A percentile compares a stretch with the other conserved stretches of the same genome.
Evolutionary conservation across 2,329 filamentous ascomycete genomes (phyloP).

Genomic region (Scytalidium lignicola): DNA sequence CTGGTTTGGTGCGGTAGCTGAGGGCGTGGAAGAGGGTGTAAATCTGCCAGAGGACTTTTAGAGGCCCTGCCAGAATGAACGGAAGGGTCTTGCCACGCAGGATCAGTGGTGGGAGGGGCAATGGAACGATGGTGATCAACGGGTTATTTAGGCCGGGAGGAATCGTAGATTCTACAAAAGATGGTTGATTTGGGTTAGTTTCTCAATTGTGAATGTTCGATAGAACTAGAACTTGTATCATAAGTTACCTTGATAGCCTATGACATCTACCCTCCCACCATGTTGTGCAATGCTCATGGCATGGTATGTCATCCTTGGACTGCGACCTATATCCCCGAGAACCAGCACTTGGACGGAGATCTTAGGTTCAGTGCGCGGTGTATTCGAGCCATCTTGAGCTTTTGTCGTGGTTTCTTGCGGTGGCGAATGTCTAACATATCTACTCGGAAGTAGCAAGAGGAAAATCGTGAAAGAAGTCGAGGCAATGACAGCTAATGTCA

Average conservation of each 20-base stretch:
- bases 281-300: conserved; percentile 84
- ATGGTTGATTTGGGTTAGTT: no score
- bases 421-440: conserved; percentile 32
- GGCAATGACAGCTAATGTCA: conserved; percentile 23
- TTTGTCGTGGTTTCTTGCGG: conserved; percentile 18
- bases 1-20: conserved; percentile 67
- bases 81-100: conserved; percentile 66
- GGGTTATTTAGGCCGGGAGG: conserved; percentile 72
- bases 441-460: conserved; percentile 30
- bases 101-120: conserved; percentile 61
- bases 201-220: no score
- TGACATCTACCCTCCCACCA: conserved; percentile 73
- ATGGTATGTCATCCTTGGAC: conserved; percentile 98
- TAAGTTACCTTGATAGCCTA: conserved; percentile 73
- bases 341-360: conserved; percentile 76
- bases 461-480: conserved; percentile 27
- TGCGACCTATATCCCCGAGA: conserved; percentile 89
- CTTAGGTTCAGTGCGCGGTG: conserved; percentile 22
- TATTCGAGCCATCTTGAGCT: conserved; percentile 7
- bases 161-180: conserved; percentile 64
- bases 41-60: conserved; percentile 84
- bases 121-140: conserved; percentile 64
- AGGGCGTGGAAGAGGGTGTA: conserved; percentile 66
- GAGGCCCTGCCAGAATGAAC: conserved; percentile 72
- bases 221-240: conserved; percentile 3